Conservation (phyloP, 192 early-diverging fungal genomes). For the Gonapodya prolifera region DNA sequence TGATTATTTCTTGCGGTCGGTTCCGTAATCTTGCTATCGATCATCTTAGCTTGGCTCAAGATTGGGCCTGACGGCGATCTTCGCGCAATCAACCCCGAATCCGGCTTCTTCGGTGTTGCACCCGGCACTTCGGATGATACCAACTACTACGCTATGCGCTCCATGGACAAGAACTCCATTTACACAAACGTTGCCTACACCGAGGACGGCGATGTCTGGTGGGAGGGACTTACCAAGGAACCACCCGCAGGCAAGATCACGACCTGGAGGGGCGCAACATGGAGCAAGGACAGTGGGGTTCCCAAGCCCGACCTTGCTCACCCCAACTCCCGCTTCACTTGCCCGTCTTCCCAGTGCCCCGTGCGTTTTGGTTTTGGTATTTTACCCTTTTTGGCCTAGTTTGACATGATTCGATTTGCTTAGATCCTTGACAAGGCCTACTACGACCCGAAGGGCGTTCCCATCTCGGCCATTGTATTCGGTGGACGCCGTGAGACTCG, state of each 20-base stretch:
- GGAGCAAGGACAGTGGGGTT: conserved; percentile 8
- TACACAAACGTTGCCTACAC: conserved; percentile 13
- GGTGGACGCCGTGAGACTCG: conserved; percentile 9
- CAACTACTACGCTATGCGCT: conserved; percentile 13
- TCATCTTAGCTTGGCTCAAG: conserved; percentile 7
- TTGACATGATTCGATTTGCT: neutral
- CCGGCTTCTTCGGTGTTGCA: conserved; percentile 13
- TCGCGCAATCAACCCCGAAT: conserved; percentile 12
- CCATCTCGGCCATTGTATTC: conserved; percentile 11
- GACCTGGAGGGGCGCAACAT: conserved; percentile 9
- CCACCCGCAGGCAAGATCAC: conserved; percentile 12
- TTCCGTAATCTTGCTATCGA: neutral
- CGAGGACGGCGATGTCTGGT: conserved; percentile 13
- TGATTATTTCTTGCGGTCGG: neutral
- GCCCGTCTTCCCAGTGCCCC: conserved; percentile 8
- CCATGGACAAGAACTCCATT: conserved; percentile 4
- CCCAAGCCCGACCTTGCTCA: conserved; percentile 9
- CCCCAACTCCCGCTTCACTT: conserved; percentile 14
- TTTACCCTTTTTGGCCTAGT: neutral
- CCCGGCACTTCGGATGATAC: conserved; percentile 13
- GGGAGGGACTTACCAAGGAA: conserved; percentile 9
- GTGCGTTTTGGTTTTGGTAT: conserved; percentile 5
- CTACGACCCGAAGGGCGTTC: conserved; percentile 11
- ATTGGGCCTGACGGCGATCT: conserved; percentile 9
- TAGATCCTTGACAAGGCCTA: conserved; percentile 11